phyloP scores from a whole-genome alignment of 2,329 filamentous ascomycete species.

The Aciculosporium take region DNA sequence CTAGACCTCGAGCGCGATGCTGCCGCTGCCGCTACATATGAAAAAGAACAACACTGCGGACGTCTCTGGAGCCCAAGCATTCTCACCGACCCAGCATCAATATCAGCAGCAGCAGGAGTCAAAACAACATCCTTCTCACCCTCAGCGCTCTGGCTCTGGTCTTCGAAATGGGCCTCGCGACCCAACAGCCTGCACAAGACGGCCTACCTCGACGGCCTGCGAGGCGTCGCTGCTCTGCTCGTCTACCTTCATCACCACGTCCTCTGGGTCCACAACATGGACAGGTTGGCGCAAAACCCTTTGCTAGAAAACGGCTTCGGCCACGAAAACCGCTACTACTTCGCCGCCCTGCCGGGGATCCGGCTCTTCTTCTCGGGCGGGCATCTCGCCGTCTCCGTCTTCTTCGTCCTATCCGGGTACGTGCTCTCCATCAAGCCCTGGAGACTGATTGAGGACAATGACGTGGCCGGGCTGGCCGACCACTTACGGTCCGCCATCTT shows the following conservation, averaged over 20 bases:
- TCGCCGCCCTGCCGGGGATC: conserved; percentile 40
- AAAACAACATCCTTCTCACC: conserved; percentile 2
- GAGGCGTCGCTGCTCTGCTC: conserved; percentile 52
- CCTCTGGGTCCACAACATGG: conserved; percentile 37
- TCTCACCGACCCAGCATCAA: background rate
- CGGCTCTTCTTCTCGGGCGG: conserved; percentile 47
- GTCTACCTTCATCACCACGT: conserved; percentile 51
- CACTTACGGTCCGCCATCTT: conserved; percentile 33
- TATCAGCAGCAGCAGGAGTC: background rate
- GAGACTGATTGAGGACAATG: conserved; percentile 29
- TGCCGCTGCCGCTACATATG: background rate
- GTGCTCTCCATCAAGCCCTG: conserved; percentile 38
- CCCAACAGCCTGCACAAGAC: conserved; percentile 27
- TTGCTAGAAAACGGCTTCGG: conserved; percentile 41
- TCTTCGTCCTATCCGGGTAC: conserved; percentile 45
- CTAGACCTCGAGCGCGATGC: background rate
- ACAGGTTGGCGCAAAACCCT: conserved; percentile 11
- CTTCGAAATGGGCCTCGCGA: conserved; percentile 1
- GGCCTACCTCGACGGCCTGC: conserved; percentile 47
- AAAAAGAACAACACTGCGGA: background rate
- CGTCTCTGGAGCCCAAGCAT: background rate
- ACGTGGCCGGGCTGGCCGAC: conserved; percentile 26
- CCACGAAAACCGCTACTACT: conserved; percentile 31
- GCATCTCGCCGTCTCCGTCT: conserved; percentile 43
- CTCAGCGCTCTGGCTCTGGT: conserved; percentile 2